Evolutionary conservation across 441 rosid species (phyloP), one percentile per base, ranked within the genome.

Genomic region (Gossypium gossypioides): DNA sequence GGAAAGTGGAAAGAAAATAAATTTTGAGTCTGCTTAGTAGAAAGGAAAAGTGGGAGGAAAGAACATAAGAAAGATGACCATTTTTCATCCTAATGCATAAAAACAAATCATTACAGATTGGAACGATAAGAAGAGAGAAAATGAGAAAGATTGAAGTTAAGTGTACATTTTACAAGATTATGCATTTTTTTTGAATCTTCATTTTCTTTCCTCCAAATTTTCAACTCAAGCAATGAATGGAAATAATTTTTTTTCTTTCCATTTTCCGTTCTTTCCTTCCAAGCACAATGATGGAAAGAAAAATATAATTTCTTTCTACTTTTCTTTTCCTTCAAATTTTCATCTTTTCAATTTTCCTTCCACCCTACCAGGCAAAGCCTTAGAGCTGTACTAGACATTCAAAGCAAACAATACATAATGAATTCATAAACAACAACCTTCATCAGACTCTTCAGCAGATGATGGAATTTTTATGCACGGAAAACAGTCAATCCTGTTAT

Each of bases 401-500:
- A 67, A 25, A 67, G 42, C 13, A 67, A 50, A 51, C 22, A 27
- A 68, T 51, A 29, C 27, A 15, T 15, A 10, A 51, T 7, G 54
- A 69, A 69, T 37, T 69, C 19, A 25, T 75, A 69, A 56, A 2
- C 19, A 18, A 59, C 9, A 52, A 90, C 96, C 92, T 88, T 82
- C 89, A 73, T 81, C 89, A 72, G 88, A 81, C 74, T 82, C 86
- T 29, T 83, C 79, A 78, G 81, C 72, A 70, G 94, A 78, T 48
- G 83, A 74, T 4, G 91, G 78, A 71, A 77, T 71, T 82, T 84
- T 92, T 73, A 88, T 48, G 76, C 99, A 95, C 44, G 99, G 99
- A 81, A 95, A 86, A 82, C 99, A 95, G 80, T 95, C 99, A 67
- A 92, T 81, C 74, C 97, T 85, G 77, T 78, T 87, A 82, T 82